Evolutionary conservation across 164 flowering plant genomes (phyloP).

Genomic region (Nymphaea thermarum): DNA sequence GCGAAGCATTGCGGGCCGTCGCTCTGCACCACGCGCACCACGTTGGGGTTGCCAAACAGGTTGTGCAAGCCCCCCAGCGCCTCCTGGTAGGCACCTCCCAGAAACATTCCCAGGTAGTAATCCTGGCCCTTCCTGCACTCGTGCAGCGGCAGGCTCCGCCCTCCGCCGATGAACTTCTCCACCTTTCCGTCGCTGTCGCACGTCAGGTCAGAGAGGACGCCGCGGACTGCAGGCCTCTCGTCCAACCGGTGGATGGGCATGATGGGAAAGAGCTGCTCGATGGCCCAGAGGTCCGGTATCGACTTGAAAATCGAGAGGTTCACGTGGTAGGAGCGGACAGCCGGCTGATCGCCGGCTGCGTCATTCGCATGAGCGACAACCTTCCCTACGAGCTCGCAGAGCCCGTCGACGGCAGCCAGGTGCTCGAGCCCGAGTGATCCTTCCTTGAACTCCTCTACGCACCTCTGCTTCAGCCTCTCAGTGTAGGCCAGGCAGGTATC

Average conservation of each 20-base stretch:
- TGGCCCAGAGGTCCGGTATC: conserved; percentile 93
- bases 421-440: conserved; percentile 70
- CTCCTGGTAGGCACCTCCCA: conserved; percentile 99
- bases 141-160: conserved; percentile 72
- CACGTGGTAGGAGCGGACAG: conserved; percentile 69
- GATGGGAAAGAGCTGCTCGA: conserved; percentile 85
- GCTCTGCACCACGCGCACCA: conserved; percentile 77
- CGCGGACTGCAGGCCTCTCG: conserved; percentile 56
- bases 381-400: conserved; percentile 42
- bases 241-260: conserved; percentile 82
- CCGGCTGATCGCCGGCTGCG: background rate
- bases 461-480: conserved; percentile 67
- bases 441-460: conserved; percentile 77
- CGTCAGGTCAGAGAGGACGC: conserved; percentile 78
- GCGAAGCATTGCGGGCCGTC: conserved; percentile 93
- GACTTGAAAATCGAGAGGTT: conserved; percentile 91
- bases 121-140: conserved; percentile 36
- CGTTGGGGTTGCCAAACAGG: conserved; percentile 92
- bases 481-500: conserved; percentile 50
- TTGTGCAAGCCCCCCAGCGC: conserved; percentile 98
- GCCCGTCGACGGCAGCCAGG: conserved; percentile 72
- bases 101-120: conserved; percentile 91
- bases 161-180: conserved; percentile 87
- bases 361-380: conserved; percentile 1
- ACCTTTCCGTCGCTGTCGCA: conserved; percentile 99